Evolutionary conservation across 2,329 filamentous ascomycete genomes (phyloP), one percentile per base, ranked within the genome.

Genomic region (Ophiostoma pallidulum): DNA sequence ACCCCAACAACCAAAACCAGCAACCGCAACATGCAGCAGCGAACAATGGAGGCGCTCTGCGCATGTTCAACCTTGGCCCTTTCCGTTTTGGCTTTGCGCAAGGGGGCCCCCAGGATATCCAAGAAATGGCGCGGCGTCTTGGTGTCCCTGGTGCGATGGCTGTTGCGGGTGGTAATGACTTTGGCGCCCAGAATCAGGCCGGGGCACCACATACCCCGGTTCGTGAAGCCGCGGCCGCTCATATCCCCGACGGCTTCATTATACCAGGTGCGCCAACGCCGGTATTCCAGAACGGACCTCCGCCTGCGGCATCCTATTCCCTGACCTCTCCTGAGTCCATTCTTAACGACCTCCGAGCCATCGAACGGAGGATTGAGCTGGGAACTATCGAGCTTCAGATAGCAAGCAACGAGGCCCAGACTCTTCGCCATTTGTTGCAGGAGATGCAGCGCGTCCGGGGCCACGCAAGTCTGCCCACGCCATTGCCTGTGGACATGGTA

Each of bases 1-100:
- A n/a, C n/a, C n/a, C n/a, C n/a, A n/a, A n/a, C 62, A 61, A 56
- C 58, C 59, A 51, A 59, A 59, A 47, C 60, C 66, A 51, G 58
- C 42, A 37, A 5, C 47, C 31, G 9, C 45, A 40, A 6, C 40
- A 38, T 4, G 20, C 43, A 12, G 42, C 62, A 55, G 49, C 64
- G 62, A 51, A 53, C 8, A 52, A 55, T n/a, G 48, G 47, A 41
- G 57, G 46, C 36, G 61, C 49, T 57, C 53, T 58, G 42, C 60
- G 58, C 22, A 63, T 64, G 58, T 65, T 66, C 51, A 64, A 66
- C 41, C 65, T 92, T 40, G 86, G 86, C 1, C 86, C 86, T 2
- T 68, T 92, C 28, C 72, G 85, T 24, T 68, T 92, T 19, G 86
- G 83, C 0, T 86, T 91, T 56, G 86, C 82, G n/a, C 81, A 86